Evolutionary conservation across 306 rosid species (phyloP), one percentile per base, ranked within the genome.

Genomic region (Sicyos edulis): DNA sequence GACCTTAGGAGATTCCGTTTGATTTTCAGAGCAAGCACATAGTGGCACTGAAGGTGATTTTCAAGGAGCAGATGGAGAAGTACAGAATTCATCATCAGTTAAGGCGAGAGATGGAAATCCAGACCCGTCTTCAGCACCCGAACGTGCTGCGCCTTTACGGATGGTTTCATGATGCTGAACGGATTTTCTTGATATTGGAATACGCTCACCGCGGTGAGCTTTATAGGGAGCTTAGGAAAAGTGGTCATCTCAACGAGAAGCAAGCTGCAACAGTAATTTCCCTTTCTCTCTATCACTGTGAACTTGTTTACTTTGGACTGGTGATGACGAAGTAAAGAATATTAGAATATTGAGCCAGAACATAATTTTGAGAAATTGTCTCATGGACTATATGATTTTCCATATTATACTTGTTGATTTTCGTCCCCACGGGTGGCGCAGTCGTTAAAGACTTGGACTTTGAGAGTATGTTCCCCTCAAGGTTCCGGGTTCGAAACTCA

Each of bases 161-260:
- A 21, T 91, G 97, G 97, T 91, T 91, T 61, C 87, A 91, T 72
- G 96, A 91, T 42, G 55, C 74, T 11, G 88, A 89, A n/a, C 88
- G 90, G 22, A 83, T 88, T 72, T 84, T 83, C 82, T 75, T 91
- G 83, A 91, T 91, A 47, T 92, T 91, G 69, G 97, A 89, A 79
- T 91, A 89, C 57, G 96, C 97, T 74, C 88, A 87, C 59, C 85
- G 89, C 51, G 97, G 96, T 7, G 97, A 91, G 82, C 89, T 91
- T 75, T 91, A 89, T 58, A 82, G 72, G 55, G 89, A 84, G 76
- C 83, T 89, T 6, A 79, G 85, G 60, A 83, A 79, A 53, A 78
- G 11, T 9, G 87, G 80, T 0, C 73, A 74, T 79, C 76, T 91
- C 65, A 74, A 68, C 40, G 96, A 91, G 85, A 82, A 79, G 63